Evolutionary conservation across 495 filamentous ascomycete genomes (phyloP).

Genomic region (Tuber borchii): DNA sequence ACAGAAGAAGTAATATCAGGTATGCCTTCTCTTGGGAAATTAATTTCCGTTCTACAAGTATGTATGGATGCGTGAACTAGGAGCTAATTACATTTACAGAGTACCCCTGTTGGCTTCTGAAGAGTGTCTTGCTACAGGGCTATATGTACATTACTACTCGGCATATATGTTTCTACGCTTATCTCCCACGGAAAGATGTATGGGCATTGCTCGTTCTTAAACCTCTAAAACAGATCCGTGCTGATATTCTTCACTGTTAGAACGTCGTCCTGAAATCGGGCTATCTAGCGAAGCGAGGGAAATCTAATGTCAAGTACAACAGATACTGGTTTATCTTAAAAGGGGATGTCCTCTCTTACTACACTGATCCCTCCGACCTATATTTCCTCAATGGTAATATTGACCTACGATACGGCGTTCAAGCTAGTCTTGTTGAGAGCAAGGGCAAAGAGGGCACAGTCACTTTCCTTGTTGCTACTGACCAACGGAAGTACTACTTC

Average conservation of each 20-base stretch:
- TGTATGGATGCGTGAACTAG: background rate
- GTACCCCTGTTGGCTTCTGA: conserved; percentile 89
- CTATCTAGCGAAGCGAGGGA: conserved; percentile 80
- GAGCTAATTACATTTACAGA: conserved; percentile 49
- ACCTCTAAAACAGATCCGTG: background rate
- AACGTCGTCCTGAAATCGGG: conserved; percentile 78
- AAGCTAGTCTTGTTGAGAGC: conserved; percentile 58
- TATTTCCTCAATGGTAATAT: conserved; percentile 93
- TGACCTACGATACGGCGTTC: conserved; percentile 86
- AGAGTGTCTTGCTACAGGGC: conserved; percentile 86
- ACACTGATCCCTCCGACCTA: conserved; percentile 68
- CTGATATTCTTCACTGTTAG: conserved; percentile 42
- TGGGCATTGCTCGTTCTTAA: conserved; percentile 32
- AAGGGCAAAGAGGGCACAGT: conserved; percentile 64
- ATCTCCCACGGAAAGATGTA: conserved; percentile 83
- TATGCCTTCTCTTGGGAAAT: conserved; percentile 38
- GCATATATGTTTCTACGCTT: conserved; percentile 96
- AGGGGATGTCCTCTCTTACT: conserved; percentile 93
- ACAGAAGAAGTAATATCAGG: conserved; percentile 79
- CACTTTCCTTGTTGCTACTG: conserved; percentile 71
- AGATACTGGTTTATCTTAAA: conserved; percentile 96
- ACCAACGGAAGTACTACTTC: conserved; percentile 79
- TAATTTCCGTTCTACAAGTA: background rate
- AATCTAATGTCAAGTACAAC: conserved; percentile 79
- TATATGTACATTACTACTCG: conserved; percentile 94